phyloP scores from a whole-genome alignment of 345 rosid species.

The Eucalyptus marginata region DNA sequence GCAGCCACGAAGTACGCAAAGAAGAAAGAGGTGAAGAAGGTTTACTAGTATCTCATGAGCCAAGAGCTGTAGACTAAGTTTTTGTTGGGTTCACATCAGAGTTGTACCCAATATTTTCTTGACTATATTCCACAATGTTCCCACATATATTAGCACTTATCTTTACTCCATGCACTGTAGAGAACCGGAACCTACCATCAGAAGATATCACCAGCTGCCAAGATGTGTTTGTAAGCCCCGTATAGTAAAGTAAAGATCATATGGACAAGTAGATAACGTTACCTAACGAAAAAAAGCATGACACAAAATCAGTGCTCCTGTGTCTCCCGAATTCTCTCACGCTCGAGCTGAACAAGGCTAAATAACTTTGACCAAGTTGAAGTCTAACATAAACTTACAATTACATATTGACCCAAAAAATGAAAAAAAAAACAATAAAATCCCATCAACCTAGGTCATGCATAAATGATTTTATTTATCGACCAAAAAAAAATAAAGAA shows the following conservation, averaged over 20 bases:
- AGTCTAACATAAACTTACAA: not conserved
- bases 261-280: rapidly evolving
- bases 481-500: too few species aligned
- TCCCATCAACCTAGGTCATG: conserved; percentile 14
- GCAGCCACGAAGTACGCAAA: not conserved
- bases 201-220: not conserved
- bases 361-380: not conserved
- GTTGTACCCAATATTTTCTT: too few species aligned
- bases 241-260: not conserved
- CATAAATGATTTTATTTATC: not conserved
- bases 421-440: too few species aligned
- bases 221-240: not conserved
- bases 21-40: not conserved
- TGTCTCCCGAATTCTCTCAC: not conserved
- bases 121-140: not conserved
- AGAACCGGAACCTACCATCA: not conserved
- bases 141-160: not conserved
- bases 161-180: not conserved
- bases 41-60: not conserved
- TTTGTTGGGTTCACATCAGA: too few species aligned
- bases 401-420: not conserved
- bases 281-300: not conserved
- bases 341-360: not conserved
- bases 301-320: not conserved
- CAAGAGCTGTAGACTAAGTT: too few species aligned